Percentiles rank a stretch among this genome's conserved stretches.
Evolutionary conservation across 75 land plant genomes (phyloP).

Genomic region (Adiantum capillusveneris): DNA sequence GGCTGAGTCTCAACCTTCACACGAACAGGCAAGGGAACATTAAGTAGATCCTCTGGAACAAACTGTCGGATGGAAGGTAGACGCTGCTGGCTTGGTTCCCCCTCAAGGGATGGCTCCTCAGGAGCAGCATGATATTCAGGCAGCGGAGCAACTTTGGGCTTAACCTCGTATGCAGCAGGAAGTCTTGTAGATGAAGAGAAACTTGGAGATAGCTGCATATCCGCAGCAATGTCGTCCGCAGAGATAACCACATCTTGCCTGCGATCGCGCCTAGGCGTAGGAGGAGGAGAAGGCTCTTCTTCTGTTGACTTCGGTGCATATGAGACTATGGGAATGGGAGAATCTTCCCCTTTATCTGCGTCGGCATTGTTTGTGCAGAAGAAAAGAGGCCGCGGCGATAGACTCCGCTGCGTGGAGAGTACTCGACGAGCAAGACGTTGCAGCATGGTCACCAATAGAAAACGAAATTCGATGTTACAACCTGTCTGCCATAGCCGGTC

Average conservation of each 20-base stretch:
- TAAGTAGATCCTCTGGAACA: slow-evolving; percentile 15
- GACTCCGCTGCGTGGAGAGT: neutral
- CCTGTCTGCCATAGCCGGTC: too few species aligned
- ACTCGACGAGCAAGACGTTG: neutral
- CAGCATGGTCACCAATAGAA: neutral
- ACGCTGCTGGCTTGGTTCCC: neutral
- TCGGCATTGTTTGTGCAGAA: neutral
- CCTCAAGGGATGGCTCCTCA: slow-evolving; percentile 7
- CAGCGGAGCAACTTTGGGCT: slow-evolving; percentile 55
- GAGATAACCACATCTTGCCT: neutral
- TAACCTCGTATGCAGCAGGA: slow-evolving; percentile 8
- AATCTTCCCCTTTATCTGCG: neutral
- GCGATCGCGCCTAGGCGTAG: neutral
- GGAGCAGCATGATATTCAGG: slow-evolving; percentile 47
- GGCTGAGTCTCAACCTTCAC: slow-evolving; percentile 32
- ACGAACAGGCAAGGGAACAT: slow-evolving; percentile 46
- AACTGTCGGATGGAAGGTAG: neutral
- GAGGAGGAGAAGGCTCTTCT: neutral
- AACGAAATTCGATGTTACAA: too few species aligned
- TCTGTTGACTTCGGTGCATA: neutral
- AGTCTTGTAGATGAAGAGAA: neutral
- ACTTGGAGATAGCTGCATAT: neutral
- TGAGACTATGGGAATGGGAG: slow-evolving; percentile 3
- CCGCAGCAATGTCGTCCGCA: neutral
- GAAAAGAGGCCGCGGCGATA: neutral